Base-by-base conservation (phyloP, 768 basidiomycete species). In the Daedalea quercina region DNA sequence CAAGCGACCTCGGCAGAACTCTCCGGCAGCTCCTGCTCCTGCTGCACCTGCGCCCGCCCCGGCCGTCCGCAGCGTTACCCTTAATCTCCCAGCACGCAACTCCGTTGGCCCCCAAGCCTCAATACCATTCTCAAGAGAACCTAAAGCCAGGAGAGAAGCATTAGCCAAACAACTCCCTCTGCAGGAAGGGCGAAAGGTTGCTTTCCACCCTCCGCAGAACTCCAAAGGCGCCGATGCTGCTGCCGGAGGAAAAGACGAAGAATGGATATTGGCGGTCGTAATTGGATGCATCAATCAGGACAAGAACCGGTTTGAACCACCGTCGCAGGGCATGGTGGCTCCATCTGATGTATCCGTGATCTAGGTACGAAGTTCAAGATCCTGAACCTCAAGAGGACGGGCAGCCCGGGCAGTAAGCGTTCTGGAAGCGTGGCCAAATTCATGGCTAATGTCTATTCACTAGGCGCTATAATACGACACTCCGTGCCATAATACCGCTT, bases 291-390 rank as follows among this genome's bases (percentile, higher is more conserved):
- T 89, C 41, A 82, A 81, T 50, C 77, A 78, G 44, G 86, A 90
- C 57, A 89, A 87, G 65, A 81, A 84, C 59, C 77, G 79, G 83
- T 84, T 55, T 13, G 72, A 58, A n/a, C 37, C 17, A 17, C 25
- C 22, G 26, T 3, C 9, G 6, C 26, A 44, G 25, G 42, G 19
- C 22, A 31, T 25, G 13, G 34, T 20, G 19, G 17, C 25, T 26
- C 23, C 34, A 31, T 6, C 37, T 28, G 35, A 34, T 3, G 52
- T 7, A 53, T 20, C 53, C 17, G 47, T 13, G 28, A 9, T 40
- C 13, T 54, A 91, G 87, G 57, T 92, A 92, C 57, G 88, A 90
- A 66, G 90, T 93, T 0, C 87, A 89, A 67, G 90, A 92, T 63
- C 82, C 80, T 35, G 90, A 93, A 57, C 85, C 86, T 19, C 85